These are phyloP conservation scores for Amoebophrya sp. DNA, from an alignment of 169 alveolate species.

Conservation along the genomic window DNA sequence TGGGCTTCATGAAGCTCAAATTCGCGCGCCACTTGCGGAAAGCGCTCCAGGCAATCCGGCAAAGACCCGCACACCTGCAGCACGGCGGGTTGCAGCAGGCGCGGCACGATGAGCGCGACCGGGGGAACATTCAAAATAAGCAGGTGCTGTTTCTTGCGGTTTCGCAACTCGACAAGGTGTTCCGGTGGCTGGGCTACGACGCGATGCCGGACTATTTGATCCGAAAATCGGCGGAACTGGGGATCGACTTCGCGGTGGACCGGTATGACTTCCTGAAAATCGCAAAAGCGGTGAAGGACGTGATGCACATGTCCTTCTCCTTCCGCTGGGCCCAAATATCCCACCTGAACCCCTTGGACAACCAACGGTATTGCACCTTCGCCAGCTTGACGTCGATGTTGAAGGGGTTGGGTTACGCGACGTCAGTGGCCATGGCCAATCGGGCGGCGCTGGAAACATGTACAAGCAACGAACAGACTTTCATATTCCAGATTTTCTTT, in stretches of 20 bases:
- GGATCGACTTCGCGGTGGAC: not conserved
- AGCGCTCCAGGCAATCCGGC: no score
- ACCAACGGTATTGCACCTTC: not conserved
- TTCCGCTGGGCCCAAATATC: not conserved
- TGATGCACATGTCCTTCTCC: not conserved
- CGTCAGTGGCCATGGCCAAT: not conserved
- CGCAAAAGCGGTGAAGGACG: not conserved
- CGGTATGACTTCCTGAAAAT: not conserved
- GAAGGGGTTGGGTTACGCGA: not conserved
- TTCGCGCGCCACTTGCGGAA: no score
- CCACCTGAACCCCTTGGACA: not conserved
- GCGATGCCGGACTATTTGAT: not conserved
- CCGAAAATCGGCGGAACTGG: not conserved
- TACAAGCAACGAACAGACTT: no score
- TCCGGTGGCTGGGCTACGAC: not conserved
- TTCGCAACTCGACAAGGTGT: not conserved
- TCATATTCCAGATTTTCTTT: no score
- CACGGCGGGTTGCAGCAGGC: no score
- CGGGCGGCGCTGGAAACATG: not conserved
- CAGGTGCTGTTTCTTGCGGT: not conserved
- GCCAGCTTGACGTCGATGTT: not conserved
- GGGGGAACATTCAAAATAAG: no score
- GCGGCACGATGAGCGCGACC: no score
- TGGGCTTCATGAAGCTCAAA: no score
- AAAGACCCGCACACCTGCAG: no score